These are phyloP conservation scores for Pontederia crassipes DNA, from an alignment of 176 grass and related monocot genomes.

Conservation along the genomic window DNA sequence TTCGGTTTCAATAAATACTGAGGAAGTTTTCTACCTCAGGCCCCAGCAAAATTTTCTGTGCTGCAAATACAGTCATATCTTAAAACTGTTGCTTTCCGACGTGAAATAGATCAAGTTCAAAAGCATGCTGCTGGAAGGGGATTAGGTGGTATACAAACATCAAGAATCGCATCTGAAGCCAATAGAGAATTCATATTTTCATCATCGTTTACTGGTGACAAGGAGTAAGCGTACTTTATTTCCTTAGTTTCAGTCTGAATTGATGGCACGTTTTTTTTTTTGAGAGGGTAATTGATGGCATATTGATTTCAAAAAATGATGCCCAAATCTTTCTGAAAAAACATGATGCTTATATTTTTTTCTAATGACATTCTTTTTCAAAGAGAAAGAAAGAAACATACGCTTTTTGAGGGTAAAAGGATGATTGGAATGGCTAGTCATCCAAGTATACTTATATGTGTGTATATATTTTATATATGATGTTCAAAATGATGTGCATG, in stretches of 20 bases:
- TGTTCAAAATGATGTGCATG: no score
- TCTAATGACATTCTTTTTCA: slow-evolving; percentile 6
- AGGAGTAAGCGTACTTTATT: slow-evolving; percentile 58
- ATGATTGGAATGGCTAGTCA: no score
- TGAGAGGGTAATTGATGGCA: background rate
- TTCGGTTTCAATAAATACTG: slow-evolving; percentile 5
- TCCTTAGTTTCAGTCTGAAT: background rate
- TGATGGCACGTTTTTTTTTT: background rate
- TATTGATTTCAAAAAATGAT: no score
- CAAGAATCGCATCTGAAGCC: slow-evolving; percentile 87
- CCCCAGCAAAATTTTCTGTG: slow-evolving; percentile 88
- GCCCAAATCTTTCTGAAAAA: no score
- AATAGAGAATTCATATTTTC: slow-evolving; percentile 98
- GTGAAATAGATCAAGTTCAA: slow-evolving; percentile 88
- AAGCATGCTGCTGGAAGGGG: slow-evolving; percentile 55
- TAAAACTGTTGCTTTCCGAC: slow-evolving; percentile 91
- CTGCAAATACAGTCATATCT: slow-evolving; percentile 98
- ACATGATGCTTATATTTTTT: no score
- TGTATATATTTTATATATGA: no score
- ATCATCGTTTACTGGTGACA: slow-evolving; percentile 93
- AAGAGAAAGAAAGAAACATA: no score
- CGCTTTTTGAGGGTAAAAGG: no score
- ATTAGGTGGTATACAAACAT: slow-evolving; percentile 78
- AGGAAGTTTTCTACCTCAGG: slow-evolving; percentile 32
- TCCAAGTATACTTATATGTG: no score